These are phyloP conservation scores for Saccharomyces pastorianus DNA, from an alignment of 1,139 yeast genomes.

Conservation along the genomic window DNA sequence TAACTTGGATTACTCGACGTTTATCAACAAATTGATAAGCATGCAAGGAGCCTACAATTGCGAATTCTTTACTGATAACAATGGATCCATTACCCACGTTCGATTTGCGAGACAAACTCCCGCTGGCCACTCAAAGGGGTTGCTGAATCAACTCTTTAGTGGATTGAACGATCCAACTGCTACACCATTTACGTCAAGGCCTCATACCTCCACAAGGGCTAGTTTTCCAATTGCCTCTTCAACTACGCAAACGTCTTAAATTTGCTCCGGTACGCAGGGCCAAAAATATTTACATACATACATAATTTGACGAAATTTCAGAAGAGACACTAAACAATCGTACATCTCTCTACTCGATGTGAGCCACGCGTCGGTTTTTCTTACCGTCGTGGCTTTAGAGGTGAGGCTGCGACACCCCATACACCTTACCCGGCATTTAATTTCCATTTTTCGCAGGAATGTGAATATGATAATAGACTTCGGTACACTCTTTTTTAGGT, in stretches of 20 bases:
- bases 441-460: neutral
- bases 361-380: neutral
- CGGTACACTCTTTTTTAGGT: neutral
- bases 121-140: neutral
- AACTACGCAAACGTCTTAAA: neutral
- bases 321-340: neutral
- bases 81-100: slow-evolving; percentile 23
- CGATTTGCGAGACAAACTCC: slow-evolving; percentile 11
- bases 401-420: neutral
- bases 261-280: neutral
- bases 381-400: neutral
- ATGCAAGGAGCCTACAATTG: slow-evolving; percentile 20
- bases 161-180: neutral
- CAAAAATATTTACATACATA: neutral
- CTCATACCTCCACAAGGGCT: neutral
- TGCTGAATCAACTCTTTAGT: neutral
- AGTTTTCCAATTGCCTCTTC: neutral
- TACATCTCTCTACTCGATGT: neutral
- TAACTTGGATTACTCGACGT: slow-evolving; percentile 18
- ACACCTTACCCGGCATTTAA: neutral
- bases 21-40: slow-evolving; percentile 15
- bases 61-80: slow-evolving; percentile 17
- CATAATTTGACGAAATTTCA: neutral
- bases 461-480: neutral
- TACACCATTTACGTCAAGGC: neutral